Evolutionary conservation across 163 green algal species (phyloP).

Genomic region (Scenedesmus sp.): DNA sequence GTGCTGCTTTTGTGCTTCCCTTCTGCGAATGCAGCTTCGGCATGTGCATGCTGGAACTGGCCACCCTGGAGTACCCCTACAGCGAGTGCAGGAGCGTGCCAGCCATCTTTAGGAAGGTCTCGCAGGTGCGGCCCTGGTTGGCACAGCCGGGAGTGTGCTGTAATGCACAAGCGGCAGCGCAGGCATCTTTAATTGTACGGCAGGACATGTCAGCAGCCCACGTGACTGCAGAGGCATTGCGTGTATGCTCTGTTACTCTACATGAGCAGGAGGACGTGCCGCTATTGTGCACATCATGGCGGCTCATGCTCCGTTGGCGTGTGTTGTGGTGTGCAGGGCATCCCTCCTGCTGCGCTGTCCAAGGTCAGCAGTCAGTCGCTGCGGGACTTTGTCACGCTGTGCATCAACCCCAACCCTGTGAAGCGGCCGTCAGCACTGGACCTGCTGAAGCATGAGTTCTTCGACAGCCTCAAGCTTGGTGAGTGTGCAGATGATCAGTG

Average conservation of each 20-base stretch:
- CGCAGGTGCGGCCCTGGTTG: slow-evolving; percentile 60
- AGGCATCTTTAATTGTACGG: no score
- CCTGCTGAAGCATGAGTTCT: slow-evolving; percentile 52
- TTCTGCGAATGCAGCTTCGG: slow-evolving; percentile 73
- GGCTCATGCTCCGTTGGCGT: background rate
- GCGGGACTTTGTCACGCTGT: slow-evolving; percentile 53
- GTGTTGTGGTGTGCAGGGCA: slow-evolving; percentile 39
- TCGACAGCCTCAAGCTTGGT: slow-evolving; percentile 45
- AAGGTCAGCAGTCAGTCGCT: slow-evolving; percentile 46
- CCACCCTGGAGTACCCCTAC: slow-evolving; percentile 95
- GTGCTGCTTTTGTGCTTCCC: background rate
- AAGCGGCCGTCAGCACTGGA: slow-evolving; percentile 32
- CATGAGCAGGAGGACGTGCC: background rate
- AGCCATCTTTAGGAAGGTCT: slow-evolving; percentile 96
- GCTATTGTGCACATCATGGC: background rate
- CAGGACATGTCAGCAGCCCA: no score
- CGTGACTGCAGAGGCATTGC: no score
- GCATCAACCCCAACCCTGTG: slow-evolving; percentile 29
- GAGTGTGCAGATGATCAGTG: background rate
- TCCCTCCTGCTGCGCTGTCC: slow-evolving; percentile 56
- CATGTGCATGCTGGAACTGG: slow-evolving; percentile 90
- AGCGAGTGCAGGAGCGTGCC: slow-evolving; percentile 92
- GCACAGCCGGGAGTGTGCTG: no score
- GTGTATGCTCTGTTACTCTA: no score
- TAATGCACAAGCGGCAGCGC: background rate